Evolutionary conservation across 148 eudicot genomes (phyloP).

Genomic region (Persicaria tinctoria): DNA sequence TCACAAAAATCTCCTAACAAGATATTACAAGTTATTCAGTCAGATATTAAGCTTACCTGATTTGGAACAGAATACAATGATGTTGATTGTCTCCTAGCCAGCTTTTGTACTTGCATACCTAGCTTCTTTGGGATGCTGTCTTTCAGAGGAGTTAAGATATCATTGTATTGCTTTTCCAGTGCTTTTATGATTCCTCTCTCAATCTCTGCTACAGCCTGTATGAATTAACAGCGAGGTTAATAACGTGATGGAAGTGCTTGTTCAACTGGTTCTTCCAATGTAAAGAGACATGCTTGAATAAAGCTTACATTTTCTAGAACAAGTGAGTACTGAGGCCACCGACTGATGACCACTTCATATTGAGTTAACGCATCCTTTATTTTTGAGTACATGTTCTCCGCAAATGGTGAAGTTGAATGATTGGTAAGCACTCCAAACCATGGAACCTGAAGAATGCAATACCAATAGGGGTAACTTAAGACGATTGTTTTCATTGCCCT

Average conservation of each 20-base stretch:
- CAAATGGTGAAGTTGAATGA: slow-evolving; percentile 81
- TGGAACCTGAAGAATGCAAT: slow-evolving; percentile 37
- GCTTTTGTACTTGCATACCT: slow-evolving; percentile 81
- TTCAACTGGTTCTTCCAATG: background rate
- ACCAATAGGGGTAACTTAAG: background rate
- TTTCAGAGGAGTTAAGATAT: slow-evolving; percentile 69
- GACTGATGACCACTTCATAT: slow-evolving; percentile 69
- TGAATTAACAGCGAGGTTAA: background rate
- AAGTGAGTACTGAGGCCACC: slow-evolving; percentile 84
- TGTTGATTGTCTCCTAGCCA: slow-evolving; percentile 69
- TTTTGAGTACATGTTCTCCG: slow-evolving; percentile 66
- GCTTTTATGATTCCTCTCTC: slow-evolving; percentile 84
- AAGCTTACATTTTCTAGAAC: slow-evolving; percentile 71
- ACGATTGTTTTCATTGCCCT: background rate
- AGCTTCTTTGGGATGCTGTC: slow-evolving; percentile 81
- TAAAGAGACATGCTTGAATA: background rate
- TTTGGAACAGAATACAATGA: slow-evolving; percentile 44
- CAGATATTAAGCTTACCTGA: slow-evolving; percentile 32
- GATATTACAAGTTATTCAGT: too few species aligned
- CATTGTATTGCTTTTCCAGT: slow-evolving; percentile 69
- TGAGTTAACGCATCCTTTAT: slow-evolving; percentile 44
- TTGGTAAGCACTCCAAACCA: slow-evolving; percentile 70
- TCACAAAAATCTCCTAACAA: background rate
- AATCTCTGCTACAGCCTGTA: slow-evolving; percentile 71
- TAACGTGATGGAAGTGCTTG: background rate